phyloP scores from a whole-genome alignment of 805 yeast species.

The Wickerhamomyces queroliae region DNA sequence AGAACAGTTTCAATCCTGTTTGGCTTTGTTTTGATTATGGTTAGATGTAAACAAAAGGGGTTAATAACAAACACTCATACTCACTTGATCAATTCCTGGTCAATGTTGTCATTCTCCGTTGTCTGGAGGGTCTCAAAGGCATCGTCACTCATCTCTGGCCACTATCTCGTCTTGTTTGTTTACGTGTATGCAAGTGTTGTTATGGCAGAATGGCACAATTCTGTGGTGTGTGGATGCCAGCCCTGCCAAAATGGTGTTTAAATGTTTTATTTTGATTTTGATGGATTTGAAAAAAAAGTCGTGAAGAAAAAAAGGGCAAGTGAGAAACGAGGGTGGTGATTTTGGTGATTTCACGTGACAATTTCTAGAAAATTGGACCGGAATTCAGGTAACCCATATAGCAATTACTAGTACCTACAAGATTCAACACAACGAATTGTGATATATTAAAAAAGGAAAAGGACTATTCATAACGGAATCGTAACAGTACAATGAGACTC shows the following conservation, averaged over 20 bases:
- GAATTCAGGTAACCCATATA: too few species aligned
- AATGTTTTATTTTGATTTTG: neutral
- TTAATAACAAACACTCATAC: neutral
- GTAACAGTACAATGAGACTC: too few species aligned
- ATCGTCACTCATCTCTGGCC: neutral
- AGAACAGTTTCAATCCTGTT: neutral
- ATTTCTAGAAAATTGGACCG: too few species aligned
- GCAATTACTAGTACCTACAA: too few species aligned
- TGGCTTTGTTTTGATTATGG: neutral
- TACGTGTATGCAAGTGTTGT: neutral
- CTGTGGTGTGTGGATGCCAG: slow-evolving; percentile 1
- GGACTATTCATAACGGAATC: too few species aligned
- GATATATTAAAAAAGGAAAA: too few species aligned
- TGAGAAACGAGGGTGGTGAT: too few species aligned
- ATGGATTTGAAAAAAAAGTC: neutral
- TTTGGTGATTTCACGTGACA: too few species aligned
- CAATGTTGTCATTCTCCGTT: neutral
- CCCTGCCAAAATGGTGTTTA: neutral
- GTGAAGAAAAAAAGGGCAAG: too few species aligned
- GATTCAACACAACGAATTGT: too few species aligned
- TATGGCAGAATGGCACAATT: neutral
- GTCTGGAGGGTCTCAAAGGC: neutral
- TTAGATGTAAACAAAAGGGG: neutral
- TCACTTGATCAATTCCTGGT: slow-evolving; percentile 1
- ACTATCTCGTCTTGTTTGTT: neutral